phyloP scores from a whole-genome alignment of 345 rosid genomes.

The Leavenworthia alabamica region DNA sequence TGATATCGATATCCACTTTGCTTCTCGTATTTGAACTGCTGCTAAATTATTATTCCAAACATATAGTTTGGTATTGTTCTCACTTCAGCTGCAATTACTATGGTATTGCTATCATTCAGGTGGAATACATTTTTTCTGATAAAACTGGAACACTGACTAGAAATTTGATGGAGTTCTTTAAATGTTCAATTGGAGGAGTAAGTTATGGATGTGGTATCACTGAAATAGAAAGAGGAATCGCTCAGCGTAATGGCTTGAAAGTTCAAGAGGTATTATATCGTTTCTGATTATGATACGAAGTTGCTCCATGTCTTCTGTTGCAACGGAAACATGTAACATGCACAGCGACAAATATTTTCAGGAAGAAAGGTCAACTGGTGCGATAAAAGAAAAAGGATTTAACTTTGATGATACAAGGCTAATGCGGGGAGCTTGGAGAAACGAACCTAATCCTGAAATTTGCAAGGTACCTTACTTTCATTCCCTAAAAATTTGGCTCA shows the following conservation, averaged over 20 bases:
- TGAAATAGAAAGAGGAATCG: slow-evolving; percentile 81
- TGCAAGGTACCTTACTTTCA: slow-evolving; percentile 65
- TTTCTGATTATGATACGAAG: slow-evolving; percentile 16
- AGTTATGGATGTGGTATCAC: slow-evolving; percentile 88
- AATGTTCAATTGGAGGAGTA: slow-evolving; percentile 97
- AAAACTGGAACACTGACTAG: slow-evolving; percentile 99
- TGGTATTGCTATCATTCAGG: slow-evolving; percentile 44
- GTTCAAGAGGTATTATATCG: slow-evolving; percentile 52
- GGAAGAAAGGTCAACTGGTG: slow-evolving; percentile 45
- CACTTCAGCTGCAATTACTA: not conserved
- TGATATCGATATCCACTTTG: too few relatives aligned
- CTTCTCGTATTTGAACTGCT: not conserved
- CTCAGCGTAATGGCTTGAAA: slow-evolving; percentile 62
- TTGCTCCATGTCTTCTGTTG: slow-evolving; percentile 14
- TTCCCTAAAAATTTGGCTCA: not conserved
- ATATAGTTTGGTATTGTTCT: slow-evolving; percentile 7
- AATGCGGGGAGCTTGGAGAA: slow-evolving; percentile 98
- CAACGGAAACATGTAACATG: slow-evolving; percentile 10
- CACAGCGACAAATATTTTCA: slow-evolving; percentile 23
- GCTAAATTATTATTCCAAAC: not conserved
- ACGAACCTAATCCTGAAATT: slow-evolving; percentile 80
- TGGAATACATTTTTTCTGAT: slow-evolving; percentile 95
- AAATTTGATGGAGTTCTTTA: slow-evolving; percentile 98
- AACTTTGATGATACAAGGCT: slow-evolving; percentile 91
- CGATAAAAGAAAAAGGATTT: slow-evolving; percentile 75